These are phyloP conservation scores for Fraxinus sp. DNA, from an alignment of 305 asterid species.

Conservation along the genomic window DNA sequence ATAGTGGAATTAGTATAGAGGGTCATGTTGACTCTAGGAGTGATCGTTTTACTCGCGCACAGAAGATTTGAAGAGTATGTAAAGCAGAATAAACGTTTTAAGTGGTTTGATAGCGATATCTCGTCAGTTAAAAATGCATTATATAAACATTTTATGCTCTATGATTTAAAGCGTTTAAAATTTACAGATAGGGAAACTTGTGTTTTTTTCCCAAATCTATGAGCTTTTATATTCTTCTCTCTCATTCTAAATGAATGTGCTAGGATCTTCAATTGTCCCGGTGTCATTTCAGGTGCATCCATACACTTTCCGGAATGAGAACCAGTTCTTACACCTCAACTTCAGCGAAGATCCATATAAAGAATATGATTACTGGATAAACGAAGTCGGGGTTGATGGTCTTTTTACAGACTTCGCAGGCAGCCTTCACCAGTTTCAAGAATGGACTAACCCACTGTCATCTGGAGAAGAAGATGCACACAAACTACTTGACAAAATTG, in stretches of 20 bases:
- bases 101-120: not conserved
- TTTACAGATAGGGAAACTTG: too few relatives aligned
- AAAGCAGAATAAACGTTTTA: not conserved
- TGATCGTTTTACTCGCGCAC: not conserved
- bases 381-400: slow-evolving; percentile 76
- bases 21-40: not conserved
- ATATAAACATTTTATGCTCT: too few relatives aligned
- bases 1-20: too few relatives aligned
- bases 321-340: slow-evolving; percentile 68
- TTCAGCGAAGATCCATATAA: slow-evolving; percentile 82
- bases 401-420: slow-evolving; percentile 89
- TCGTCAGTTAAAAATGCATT: not conserved
- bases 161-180: too few relatives aligned
- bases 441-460: slow-evolving; percentile 58
- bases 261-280: slow-evolving; percentile 1
- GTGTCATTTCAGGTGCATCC: slow-evolving; percentile 73
- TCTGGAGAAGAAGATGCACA: slow-evolving; percentile 45
- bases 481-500: slow-evolving; percentile 51
- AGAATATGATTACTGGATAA: slow-evolving; percentile 77
- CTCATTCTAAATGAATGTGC: not conserved
- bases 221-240: too few relatives aligned
- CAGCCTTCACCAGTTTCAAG: slow-evolving; percentile 80
- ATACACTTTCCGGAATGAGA: slow-evolving; percentile 77
- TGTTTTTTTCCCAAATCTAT: too few relatives aligned
- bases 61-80: not conserved